Conservation (phyloP, 768 basidiomycete genomes). For the Artomyces pyxidatus region DNA sequence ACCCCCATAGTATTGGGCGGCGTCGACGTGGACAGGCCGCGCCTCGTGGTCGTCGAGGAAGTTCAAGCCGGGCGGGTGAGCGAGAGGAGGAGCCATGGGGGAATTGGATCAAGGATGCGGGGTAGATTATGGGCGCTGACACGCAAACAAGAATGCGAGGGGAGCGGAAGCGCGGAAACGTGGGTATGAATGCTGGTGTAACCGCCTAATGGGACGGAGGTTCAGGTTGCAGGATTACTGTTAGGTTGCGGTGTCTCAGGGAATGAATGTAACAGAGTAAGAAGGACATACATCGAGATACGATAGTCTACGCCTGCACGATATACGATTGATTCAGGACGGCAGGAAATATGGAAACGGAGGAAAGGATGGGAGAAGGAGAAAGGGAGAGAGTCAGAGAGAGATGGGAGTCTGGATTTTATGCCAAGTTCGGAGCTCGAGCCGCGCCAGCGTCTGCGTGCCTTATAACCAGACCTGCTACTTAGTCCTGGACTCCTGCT, state of each 20-base stretch:
- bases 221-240: too few relatives aligned
- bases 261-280: too few relatives aligned
- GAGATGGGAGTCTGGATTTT: not conserved
- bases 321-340: too few relatives aligned
- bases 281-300: too few relatives aligned
- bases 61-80: conserved; percentile 54
- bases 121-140: not conserved
- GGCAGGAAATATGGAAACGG: not conserved
- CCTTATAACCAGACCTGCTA: too few relatives aligned
- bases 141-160: not conserved
- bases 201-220: too few relatives aligned
- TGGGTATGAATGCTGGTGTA: not conserved
- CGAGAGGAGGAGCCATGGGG: conserved; percentile 56
- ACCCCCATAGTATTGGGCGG: conserved; percentile 77
- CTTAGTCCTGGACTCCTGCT: too few relatives aligned
- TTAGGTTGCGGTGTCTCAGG: too few relatives aligned
- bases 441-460: too few relatives aligned
- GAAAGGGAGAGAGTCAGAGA: not conserved
- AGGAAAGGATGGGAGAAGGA: not conserved
- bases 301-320: too few relatives aligned
- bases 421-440: too few relatives aligned
- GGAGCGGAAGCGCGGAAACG: not conserved
- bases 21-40: conserved; percentile 51
- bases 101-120: conserved; percentile 4
- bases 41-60: conserved; percentile 55